These are phyloP conservation scores for Epichloe baconii DNA, from an alignment of 2,329 filamentous ascomycete species.

Conservation along the genomic window DNA sequence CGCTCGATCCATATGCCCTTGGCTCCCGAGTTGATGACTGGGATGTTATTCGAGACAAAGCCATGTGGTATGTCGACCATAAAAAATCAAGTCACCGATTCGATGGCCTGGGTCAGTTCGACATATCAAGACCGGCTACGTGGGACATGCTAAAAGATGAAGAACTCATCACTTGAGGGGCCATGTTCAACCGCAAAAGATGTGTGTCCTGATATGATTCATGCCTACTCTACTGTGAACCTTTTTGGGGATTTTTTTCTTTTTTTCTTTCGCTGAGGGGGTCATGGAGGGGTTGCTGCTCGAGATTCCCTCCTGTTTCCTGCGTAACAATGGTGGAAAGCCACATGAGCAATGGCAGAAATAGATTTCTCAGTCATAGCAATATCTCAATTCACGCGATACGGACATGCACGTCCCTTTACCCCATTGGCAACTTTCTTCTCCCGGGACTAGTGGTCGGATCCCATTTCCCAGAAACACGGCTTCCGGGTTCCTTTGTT, in stretches of 20 bases:
- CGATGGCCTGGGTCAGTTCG: slow-evolving; percentile 4
- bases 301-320: background rate
- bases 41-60: slow-evolving; percentile 4
- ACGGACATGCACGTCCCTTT: too few relatives aligned
- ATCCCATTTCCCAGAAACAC: background rate
- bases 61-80: slow-evolving; percentile 6
- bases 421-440: too few relatives aligned
- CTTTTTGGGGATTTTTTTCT: too few relatives aligned
- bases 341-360: background rate
- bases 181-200: background rate
- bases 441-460: too few relatives aligned
- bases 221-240: too few relatives aligned
- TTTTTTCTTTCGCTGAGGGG: too few relatives aligned
- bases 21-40: slow-evolving; percentile 2
- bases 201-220: too few relatives aligned
- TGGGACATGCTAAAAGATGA: slow-evolving; percentile 6
- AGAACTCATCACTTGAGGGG: slow-evolving; percentile 2
- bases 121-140: slow-evolving; percentile 4
- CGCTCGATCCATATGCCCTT: slow-evolving; percentile 1
- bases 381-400: background rate
- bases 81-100: slow-evolving; percentile 6
- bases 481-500: background rate
- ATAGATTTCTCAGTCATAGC: background rate
- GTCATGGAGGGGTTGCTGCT: too few relatives aligned
- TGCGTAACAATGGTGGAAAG: background rate